Base-by-base conservation (phyloP, 164 flowering plant species). In the Echeveria elegans region DNA sequence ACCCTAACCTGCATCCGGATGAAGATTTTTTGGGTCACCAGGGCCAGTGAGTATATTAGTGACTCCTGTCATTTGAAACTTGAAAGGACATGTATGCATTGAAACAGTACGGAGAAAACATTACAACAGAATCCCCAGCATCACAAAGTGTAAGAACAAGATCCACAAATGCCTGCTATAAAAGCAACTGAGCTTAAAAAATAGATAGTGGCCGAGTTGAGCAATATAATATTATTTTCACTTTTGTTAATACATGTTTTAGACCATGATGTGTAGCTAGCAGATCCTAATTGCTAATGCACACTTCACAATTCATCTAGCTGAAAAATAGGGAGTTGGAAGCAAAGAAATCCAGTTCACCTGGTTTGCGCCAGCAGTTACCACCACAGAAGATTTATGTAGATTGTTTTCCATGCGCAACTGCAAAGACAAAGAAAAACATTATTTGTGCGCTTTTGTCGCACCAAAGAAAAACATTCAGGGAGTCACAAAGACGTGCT, bases 321-420 rank as follows among this genome's bases (percentile, higher is more conserved):
- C 10, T 23, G 15, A 14, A 12, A 43, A 8, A n/a, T n/a, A n/a
- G n/a, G n/a, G n/a, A n/a, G n/a, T n/a, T n/a, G n/a, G n/a, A n/a
- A n/a, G n/a, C n/a, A n/a, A n/a, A n/a, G n/a, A n/a, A 24, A 10
- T 30, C 41, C 21, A 28, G 36, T 8, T 52, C 65, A 88, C 93
- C 90, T 88, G 93, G 76, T 88, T 86, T 64, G 90, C 86, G 52
- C 90, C 93, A 66, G 90, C 86, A 63, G 93, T 88, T 52, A 88
- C 88, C 86, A 88, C 86, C 48, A 88, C 79, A 19, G 87, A 82
- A 59, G 88, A 84, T 63, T 84, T 88, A 74, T 71, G 71, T 67
- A 86, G 68, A 62, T 84, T 82, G 68, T 88, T 88, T 65, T 86
- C 93, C 50, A 68, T 28, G 9, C 64, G 72, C 65, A 88, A 71